Percentiles rank a stretch among this genome's conserved stretches.
phyloP scores from a whole-genome alignment of 2,329 filamentous ascomycete genomes.

The Stenocarpella maydis region DNA sequence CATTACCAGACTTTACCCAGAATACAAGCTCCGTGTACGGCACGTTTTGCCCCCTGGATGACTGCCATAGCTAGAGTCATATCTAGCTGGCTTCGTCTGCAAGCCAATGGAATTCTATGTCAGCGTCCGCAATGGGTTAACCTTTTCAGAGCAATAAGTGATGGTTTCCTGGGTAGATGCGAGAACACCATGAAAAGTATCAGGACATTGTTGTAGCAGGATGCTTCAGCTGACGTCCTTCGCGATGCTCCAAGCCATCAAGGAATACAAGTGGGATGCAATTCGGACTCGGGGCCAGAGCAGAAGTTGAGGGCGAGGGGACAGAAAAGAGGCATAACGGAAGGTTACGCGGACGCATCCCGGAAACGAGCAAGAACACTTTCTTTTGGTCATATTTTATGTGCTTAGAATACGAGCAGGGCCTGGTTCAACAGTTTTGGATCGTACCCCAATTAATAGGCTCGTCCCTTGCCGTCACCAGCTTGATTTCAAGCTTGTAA shows the following conservation, averaged over 20 bases:
- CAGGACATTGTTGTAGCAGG: not conserved
- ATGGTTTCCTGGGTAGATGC: not conserved
- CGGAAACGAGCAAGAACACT: not conserved
- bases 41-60: too few relatives aligned
- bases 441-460: not conserved
- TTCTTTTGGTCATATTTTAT: not conserved
- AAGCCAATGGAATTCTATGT: too few relatives aligned
- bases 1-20: too few relatives aligned
- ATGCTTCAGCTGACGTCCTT: not conserved
- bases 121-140: not conserved
- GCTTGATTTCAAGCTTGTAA: too few relatives aligned
- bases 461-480: not conserved
- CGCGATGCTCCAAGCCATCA: not conserved
- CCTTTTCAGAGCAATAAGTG: not conserved
- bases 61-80: too few relatives aligned
- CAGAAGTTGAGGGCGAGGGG: not conserved
- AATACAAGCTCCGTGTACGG: too few relatives aligned
- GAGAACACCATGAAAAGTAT: not conserved
- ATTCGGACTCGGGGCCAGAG: not conserved
- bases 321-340: not conserved
- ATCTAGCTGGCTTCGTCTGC: too few relatives aligned
- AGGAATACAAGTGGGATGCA: not conserved
- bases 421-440: not conserved
- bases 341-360: not conserved
- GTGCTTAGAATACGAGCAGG: not conserved